These are phyloP conservation scores for Cytospora schulzeri DNA, from an alignment of 2,329 filamentous ascomycete species.

Conservation along the genomic window DNA sequence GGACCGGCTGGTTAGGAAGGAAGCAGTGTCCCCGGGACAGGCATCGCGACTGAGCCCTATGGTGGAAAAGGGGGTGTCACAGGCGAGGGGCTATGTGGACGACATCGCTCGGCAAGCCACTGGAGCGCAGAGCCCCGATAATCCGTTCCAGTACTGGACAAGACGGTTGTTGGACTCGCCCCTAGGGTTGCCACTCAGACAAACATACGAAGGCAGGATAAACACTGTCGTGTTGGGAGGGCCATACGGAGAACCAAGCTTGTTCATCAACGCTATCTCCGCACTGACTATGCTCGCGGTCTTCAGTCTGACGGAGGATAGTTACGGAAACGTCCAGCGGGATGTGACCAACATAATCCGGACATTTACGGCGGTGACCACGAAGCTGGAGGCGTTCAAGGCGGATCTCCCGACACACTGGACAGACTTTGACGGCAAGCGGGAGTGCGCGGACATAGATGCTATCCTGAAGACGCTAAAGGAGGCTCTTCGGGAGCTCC, in stretches of 20 bases:
- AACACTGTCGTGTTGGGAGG: constrained; percentile 70
- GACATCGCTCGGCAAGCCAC: constrained; percentile 58
- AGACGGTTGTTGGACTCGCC: constrained; percentile 52
- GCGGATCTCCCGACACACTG: constrained; percentile 66
- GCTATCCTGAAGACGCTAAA: constrained; percentile 67
- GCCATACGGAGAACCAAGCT: constrained; percentile 69
- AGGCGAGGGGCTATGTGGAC: constrained; percentile 51
- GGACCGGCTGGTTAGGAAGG: constrained; percentile 48
- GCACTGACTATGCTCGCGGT: constrained; percentile 70
- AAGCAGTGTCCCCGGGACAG: constrained; percentile 49
- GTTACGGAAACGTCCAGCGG: constrained; percentile 81
- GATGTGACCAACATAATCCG: constrained; percentile 77
- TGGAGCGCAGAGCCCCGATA: constrained; percentile 50
- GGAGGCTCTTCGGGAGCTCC: constrained; percentile 63
- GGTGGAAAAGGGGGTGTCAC: constrained; percentile 52
- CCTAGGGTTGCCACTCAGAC: constrained; percentile 69
- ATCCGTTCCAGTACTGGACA: constrained; percentile 51
- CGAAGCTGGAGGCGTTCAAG: constrained; percentile 70
- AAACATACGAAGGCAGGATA: constrained; percentile 67
- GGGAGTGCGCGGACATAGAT: constrained; percentile 68
- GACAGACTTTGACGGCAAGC: constrained; percentile 69
- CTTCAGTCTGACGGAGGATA: constrained; percentile 76
- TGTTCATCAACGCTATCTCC: constrained; percentile 72
- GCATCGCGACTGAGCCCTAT: constrained; percentile 53
- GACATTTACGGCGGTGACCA: constrained; percentile 69